Evolutionary conservation across 306 rosid species (phyloP).

Genomic region (Crotalaria pallida): DNA sequence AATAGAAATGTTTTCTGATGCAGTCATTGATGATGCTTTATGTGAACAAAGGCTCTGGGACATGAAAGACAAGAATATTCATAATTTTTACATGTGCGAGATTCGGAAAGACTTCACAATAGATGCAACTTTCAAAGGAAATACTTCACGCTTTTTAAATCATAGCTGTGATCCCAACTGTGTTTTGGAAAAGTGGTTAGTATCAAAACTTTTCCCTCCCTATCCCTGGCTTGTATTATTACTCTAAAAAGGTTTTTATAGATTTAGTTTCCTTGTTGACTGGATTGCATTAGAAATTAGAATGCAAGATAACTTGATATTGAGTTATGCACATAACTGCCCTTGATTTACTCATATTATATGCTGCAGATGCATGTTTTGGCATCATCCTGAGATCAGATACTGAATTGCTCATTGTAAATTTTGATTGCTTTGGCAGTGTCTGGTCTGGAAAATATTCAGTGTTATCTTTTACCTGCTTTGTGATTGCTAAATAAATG

Average conservation of each 20-base stretch:
- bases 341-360: neutral
- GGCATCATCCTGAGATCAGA: neutral
- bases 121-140: constrained; percentile 95
- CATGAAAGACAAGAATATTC: constrained; percentile 70
- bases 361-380: neutral
- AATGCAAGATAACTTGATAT: neutral
- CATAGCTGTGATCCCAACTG: constrained; percentile 96
- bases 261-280: neutral
- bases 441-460: neutral
- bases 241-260: neutral
- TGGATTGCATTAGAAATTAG: neutral
- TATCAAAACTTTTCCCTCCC: constrained; percentile 14
- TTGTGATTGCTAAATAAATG: neutral
- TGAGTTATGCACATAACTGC: neutral
- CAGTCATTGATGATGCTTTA: constrained; percentile 82
- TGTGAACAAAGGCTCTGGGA: constrained; percentile 92
- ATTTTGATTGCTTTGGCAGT: neutral
- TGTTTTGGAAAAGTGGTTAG: constrained; percentile 86
- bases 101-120: constrained; percentile 87
- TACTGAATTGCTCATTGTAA: neutral
- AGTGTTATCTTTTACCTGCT: neutral
- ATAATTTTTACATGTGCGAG: constrained; percentile 93
- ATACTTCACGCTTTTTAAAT: constrained; percentile 76
- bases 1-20: constrained; percentile 25
- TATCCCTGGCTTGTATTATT: neutral